These are phyloP conservation scores for Salix brachista DNA, from an alignment of 345 rosid species.

Conservation along the genomic window DNA sequence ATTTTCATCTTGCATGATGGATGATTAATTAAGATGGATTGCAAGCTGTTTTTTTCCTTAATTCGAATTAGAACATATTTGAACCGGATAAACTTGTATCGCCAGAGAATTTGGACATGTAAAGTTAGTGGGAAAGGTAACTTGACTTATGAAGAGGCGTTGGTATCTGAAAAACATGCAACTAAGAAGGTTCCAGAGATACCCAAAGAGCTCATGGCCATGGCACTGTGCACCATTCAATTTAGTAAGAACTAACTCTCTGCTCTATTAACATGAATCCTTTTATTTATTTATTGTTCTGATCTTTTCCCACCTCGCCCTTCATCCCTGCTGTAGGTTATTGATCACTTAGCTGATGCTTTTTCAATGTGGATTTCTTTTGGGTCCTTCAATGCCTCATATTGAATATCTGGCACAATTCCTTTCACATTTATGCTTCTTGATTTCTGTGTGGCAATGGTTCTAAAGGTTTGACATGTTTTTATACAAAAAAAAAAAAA, in stretches of 20 bases:
- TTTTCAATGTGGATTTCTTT: neutral
- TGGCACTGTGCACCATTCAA: constrained; percentile 64
- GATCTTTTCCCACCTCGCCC: neutral
- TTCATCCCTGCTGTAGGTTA: neutral
- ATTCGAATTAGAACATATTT: constrained; percentile 55
- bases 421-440: too few species aligned
- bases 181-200: constrained; percentile 70
- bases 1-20: neutral
- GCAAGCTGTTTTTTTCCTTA: constrained; percentile 32
- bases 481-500: too few species aligned
- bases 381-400: neutral
- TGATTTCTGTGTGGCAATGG: too few species aligned
- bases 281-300: neutral
- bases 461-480: too few species aligned
- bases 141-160: constrained; percentile 92
- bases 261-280: neutral
- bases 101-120: constrained; percentile 79
- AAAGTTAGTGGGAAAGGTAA: constrained; percentile 74
- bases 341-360: neutral
- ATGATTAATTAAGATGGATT: neutral
- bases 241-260: constrained; percentile 55
- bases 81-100: constrained; percentile 73
- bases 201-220: constrained; percentile 63
- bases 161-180: constrained; percentile 78
- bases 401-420: too few species aligned